Evolutionary conservation across 805 yeast genomes (phyloP).

Genomic region (Dipodascopsis tothii): DNA sequence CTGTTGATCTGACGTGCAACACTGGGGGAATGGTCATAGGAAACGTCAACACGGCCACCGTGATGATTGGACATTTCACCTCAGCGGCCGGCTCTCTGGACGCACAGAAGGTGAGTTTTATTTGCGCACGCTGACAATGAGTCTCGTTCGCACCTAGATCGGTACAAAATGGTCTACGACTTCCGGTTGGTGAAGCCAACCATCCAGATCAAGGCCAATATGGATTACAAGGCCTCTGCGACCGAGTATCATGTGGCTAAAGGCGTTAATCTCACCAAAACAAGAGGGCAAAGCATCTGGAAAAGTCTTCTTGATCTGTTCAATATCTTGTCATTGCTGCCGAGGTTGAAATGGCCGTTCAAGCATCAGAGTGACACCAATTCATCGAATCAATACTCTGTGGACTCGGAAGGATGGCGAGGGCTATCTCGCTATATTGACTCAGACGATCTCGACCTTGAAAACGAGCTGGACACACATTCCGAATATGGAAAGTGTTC

Average conservation of each 20-base stretch:
- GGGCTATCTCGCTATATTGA: conserved; percentile 69
- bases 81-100: conserved; percentile 54
- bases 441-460: conserved; percentile 33
- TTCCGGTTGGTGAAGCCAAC: conserved; percentile 47
- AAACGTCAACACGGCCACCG: conserved; percentile 65
- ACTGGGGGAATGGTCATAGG: conserved; percentile 76
- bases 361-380: background rate
- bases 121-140: conserved; percentile 38
- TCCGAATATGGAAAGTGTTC: conserved; percentile 80
- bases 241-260: background rate
- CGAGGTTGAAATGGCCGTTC: too few species aligned
- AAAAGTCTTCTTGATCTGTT: conserved; percentile 13
- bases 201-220: conserved; percentile 60
- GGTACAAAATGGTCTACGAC: conserved; percentile 42
- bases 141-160: conserved; percentile 40
- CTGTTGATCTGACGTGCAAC: conserved; percentile 51
- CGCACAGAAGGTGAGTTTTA: conserved; percentile 24
- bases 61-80: conserved; percentile 55
- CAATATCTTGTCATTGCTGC: too few species aligned
- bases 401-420: conserved; percentile 46
- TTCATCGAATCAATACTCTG: background rate
- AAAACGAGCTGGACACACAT: conserved; percentile 30
- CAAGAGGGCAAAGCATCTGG: conserved; percentile 5
- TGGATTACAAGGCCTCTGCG: conserved; percentile 44
- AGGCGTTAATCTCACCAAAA: conserved; percentile 1